Evolutionary conservation across 768 basidiomycete species (phyloP).

Genomic region (Rhizopogon roseolus): DNA sequence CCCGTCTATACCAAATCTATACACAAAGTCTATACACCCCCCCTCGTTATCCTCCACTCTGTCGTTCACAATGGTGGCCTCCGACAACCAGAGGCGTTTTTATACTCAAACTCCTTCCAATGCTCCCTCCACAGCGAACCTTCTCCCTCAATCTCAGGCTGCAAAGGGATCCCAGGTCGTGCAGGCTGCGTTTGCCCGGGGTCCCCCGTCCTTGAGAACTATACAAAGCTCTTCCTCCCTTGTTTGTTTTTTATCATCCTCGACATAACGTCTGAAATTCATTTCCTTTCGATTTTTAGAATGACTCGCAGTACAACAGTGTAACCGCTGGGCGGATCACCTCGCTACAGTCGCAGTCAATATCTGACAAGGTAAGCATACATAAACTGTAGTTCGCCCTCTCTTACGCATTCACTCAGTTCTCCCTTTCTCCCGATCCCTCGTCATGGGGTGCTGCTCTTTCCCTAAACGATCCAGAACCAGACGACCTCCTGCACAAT

Average conservation of each 20-base stretch:
- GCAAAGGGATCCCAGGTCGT: constrained; percentile 25
- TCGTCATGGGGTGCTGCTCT: constrained; percentile 67
- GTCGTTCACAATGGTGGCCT: constrained; percentile 16
- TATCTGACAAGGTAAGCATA: constrained; percentile 53
- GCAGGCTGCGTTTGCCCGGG: constrained; percentile 40
- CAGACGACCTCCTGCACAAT: constrained; percentile 71
- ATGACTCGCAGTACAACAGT: constrained; percentile 36
- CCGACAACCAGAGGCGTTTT: constrained; percentile 36
- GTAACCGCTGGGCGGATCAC: constrained; percentile 26
- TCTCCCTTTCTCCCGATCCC: constrained; percentile 71
- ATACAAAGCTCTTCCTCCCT: constrained; percentile 36
- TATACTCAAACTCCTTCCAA: constrained; percentile 35
- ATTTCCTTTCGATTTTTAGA: constrained; percentile 18
- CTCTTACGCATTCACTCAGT: constrained; percentile 33
- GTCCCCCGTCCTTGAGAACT: constrained; percentile 31
- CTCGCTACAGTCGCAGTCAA: constrained; percentile 32
- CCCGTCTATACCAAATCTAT: background rate
- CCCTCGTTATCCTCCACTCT: constrained; percentile 17
- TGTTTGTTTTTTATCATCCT: constrained; percentile 25
- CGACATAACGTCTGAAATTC: background rate
- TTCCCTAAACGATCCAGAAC: constrained; percentile 49
- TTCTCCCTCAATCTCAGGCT: constrained; percentile 33
- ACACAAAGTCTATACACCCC: background rate
- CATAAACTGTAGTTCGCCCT: background rate
- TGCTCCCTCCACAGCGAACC: constrained; percentile 49